Evolutionary conservation across 768 basidiomycete species (phyloP).

Genomic region (Mycena latifolia): DNA sequence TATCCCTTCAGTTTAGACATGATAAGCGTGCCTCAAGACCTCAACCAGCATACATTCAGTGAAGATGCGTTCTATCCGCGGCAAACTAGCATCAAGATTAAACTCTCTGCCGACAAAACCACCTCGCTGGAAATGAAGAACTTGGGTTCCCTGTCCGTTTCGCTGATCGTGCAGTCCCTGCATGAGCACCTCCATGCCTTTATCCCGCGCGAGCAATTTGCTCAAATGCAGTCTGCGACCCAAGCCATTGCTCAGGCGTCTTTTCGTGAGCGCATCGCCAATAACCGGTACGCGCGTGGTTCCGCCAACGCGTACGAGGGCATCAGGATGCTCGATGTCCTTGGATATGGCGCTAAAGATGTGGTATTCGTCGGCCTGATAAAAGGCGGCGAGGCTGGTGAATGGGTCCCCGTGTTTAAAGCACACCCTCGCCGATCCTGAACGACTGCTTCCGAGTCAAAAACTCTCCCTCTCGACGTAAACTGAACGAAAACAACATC

Average conservation of each 20-base stretch:
- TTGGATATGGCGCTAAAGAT: conserved; percentile 16
- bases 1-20: conserved; percentile 20
- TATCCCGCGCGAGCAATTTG: conserved; percentile 2
- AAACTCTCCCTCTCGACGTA: neutral
- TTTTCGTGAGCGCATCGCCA: neutral
- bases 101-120: conserved; percentile 11
- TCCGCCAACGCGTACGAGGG: no score
- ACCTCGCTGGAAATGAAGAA: conserved; percentile 16
- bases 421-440: neutral
- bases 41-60: neutral
- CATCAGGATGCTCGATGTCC: conserved; percentile 21
- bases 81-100: conserved; percentile 24
- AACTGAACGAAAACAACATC: neutral
- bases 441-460: neutral
- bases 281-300: no score
- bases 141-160: conserved; percentile 11
- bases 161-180: conserved; percentile 14
- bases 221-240: neutral
- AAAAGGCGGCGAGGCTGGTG: conserved; percentile 1
- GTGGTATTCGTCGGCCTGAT: conserved; percentile 22
- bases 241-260: neutral
- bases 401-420: conserved; percentile 12
- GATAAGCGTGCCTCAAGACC: conserved; percentile 35
- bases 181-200: conserved; percentile 21
- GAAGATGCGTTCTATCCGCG: conserved; percentile 14